A percentile compares a stretch with the other conserved stretches of the same genome.
phyloP scores from a whole-genome alignment of 257 asterid genomes.

The Hygrophila difformis region DNA sequence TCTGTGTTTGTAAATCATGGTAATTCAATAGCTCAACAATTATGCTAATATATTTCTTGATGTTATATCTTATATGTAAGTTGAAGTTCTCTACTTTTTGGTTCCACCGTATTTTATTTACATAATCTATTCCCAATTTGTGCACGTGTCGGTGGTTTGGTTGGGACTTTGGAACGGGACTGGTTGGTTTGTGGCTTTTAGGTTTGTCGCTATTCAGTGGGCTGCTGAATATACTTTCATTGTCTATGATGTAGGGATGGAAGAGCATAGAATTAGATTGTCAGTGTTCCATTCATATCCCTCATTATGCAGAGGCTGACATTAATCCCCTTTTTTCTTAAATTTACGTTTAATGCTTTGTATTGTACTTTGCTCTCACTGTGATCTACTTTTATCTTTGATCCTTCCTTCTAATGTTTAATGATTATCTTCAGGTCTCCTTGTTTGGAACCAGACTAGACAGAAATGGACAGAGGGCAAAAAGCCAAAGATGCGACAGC shows the following conservation, averaged over 20 bases:
- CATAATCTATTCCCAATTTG: neutral
- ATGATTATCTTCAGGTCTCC: neutral
- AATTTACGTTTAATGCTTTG: too few species aligned
- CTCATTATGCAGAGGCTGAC: too few species aligned
- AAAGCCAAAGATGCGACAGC: neutral
- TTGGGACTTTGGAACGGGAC: neutral
- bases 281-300: too few species aligned
- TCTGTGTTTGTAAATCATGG: constrained; percentile 77
- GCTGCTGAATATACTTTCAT: too few species aligned
- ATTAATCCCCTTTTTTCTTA: too few species aligned
- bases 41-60: neutral
- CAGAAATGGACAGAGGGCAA: neutral
- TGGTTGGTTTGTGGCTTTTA: neutral
- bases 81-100: too few species aligned
- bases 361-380: too few species aligned
- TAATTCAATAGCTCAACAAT: constrained; percentile 20
- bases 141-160: neutral
- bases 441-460: constrained; percentile 6
- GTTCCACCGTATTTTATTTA: too few species aligned
- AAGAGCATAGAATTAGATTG: too few species aligned
- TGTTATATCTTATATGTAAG: too few species aligned
- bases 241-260: too few species aligned
- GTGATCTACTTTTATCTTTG: neutral
- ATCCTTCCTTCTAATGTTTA: neutral
- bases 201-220: neutral